Evolutionary conservation across 1,284 basidiomycete genomes (phyloP).

Genomic region (Ceratobasidium sp.): DNA sequence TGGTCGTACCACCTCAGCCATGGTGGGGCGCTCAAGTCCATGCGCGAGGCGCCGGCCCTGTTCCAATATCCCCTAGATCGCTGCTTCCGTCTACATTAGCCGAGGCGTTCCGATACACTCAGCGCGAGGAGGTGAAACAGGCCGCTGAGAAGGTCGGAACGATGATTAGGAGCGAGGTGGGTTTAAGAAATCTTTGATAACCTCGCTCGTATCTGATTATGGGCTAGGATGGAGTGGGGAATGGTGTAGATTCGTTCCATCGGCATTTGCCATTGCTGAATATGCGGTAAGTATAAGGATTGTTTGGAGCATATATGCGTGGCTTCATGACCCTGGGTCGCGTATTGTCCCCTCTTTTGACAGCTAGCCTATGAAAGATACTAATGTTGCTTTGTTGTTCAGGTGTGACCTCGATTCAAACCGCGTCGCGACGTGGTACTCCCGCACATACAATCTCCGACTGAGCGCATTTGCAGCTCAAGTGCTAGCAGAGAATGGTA

Average conservation of each 20-base stretch:
- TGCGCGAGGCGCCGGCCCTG: conserved; percentile 69
- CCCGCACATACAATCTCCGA: conserved; percentile 62
- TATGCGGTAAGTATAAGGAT: conserved; percentile 59
- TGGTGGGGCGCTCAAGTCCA: conserved; percentile 69
- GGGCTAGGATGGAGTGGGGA: conserved; percentile 61
- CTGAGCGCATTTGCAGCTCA: conserved; percentile 67
- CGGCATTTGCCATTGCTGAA: conserved; percentile 68
- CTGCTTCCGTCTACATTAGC: conserved; percentile 64
- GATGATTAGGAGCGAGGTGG: conserved; percentile 64
- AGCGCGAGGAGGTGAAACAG: conserved; percentile 59
- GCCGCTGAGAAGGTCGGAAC: conserved; percentile 65
- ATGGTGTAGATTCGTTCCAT: conserved; percentile 68
- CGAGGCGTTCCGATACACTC: conserved; percentile 64
- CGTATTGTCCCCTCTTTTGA: neutral
- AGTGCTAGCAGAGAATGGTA: conserved; percentile 60
- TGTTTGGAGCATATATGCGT: neutral
- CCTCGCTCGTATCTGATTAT: neutral
- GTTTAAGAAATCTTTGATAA: conserved; percentile 36
- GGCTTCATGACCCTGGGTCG: neutral
- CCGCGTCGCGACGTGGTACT: conserved; percentile 69
- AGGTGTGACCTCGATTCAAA: conserved; percentile 67
- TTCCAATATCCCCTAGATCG: conserved; percentile 66
- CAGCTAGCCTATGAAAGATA: neutral
- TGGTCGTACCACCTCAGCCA: conserved; percentile 46
- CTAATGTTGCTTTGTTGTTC: neutral